Evolutionary conservation across 108 stramenopile genomes (phyloP).

Genomic region (Cylindrotheca closterium): DNA sequence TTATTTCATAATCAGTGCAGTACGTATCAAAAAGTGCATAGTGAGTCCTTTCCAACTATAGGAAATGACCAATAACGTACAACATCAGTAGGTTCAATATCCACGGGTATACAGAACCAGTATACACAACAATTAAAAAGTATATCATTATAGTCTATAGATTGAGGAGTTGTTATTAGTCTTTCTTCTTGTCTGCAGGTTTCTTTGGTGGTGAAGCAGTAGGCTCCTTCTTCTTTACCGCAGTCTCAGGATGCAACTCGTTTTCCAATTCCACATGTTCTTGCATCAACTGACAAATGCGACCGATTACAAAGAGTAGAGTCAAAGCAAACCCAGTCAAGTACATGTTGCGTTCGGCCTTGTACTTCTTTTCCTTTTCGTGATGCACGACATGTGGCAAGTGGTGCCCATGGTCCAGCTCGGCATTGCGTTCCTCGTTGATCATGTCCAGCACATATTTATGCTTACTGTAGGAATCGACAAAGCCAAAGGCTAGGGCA

Average conservation of each 20-base stretch:
- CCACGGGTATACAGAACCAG: too few species aligned
- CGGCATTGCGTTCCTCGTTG: background rate
- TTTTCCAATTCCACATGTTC: conserved; percentile 36
- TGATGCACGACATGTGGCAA: conserved; percentile 6
- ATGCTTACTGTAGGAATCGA: conserved; percentile 16
- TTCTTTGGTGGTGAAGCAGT: too few species aligned
- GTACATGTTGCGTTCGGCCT: conserved; percentile 38
- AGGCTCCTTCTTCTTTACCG: too few species aligned
- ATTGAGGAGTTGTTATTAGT: too few species aligned
- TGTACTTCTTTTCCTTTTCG: conserved; percentile 34
- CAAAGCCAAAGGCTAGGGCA: conserved; percentile 25
- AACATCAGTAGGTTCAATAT: too few species aligned
- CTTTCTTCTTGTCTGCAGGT: too few species aligned
- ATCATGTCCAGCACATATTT: conserved; percentile 8
- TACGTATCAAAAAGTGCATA: too few species aligned
- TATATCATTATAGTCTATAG: too few species aligned
- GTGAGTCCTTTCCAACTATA: too few species aligned
- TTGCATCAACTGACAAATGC: conserved; percentile 34
- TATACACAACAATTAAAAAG: too few species aligned
- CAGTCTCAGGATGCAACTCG: conserved; percentile 18
- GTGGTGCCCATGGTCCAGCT: background rate
- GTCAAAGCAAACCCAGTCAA: conserved; percentile 42
- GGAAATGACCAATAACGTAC: too few species aligned
- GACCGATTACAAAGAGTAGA: conserved; percentile 41
- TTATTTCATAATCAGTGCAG: too few species aligned